A percentile compares a stretch with the other conserved stretches of the same genome.
Evolutionary conservation across 1,139 yeast species (phyloP).

Genomic region (Meyerozyma sp.): DNA sequence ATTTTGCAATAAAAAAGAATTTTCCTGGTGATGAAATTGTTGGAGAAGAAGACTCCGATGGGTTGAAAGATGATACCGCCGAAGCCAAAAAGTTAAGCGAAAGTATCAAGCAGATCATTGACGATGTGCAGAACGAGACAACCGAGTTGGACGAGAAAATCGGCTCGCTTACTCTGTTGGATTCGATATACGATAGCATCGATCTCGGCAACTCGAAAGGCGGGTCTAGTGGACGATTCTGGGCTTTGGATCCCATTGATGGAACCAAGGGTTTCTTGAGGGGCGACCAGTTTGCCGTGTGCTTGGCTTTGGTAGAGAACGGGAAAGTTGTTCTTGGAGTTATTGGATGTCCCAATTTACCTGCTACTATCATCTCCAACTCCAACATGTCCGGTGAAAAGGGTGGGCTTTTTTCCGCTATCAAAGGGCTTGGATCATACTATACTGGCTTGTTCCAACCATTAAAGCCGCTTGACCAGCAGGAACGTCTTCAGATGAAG

Average conservation of each 20-base stretch:
- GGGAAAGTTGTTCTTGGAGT: slow-evolving; percentile 86
- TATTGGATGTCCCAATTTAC: slow-evolving; percentile 92
- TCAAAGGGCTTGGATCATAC: slow-evolving; percentile 68
- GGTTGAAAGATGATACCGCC: slow-evolving; percentile 45
- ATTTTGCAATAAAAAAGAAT: slow-evolving; percentile 69
- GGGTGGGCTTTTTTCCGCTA: slow-evolving; percentile 77
- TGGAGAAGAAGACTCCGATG: slow-evolving; percentile 87
- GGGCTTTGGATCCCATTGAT: slow-evolving; percentile 98
- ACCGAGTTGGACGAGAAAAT: slow-evolving; percentile 19
- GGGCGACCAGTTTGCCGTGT: slow-evolving; percentile 96
- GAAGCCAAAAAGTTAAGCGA: slow-evolving; percentile 27
- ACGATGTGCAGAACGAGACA: slow-evolving; percentile 35
- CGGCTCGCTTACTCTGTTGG: slow-evolving; percentile 40
- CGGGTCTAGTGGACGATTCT: slow-evolving; percentile 72
- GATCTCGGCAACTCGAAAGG: slow-evolving; percentile 79
- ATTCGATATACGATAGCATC: slow-evolving; percentile 57
- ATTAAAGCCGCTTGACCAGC: slow-evolving; percentile 33
- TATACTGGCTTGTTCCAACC: slow-evolving; percentile 42
- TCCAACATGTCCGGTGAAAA: slow-evolving; percentile 30
- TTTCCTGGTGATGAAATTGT: slow-evolving; percentile 85
- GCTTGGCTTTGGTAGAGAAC: slow-evolving; percentile 82
- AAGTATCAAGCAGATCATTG: slow-evolving; percentile 46
- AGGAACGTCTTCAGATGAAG: slow-evolving; percentile 37
- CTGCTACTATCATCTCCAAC: slow-evolving; percentile 43
- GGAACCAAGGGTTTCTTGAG: slow-evolving; percentile 96